Evolutionary conservation across 768 basidiomycete species (phyloP), one percentile per base, ranked within the genome.

Genomic region (Lactarius hengduanensis): DNA sequence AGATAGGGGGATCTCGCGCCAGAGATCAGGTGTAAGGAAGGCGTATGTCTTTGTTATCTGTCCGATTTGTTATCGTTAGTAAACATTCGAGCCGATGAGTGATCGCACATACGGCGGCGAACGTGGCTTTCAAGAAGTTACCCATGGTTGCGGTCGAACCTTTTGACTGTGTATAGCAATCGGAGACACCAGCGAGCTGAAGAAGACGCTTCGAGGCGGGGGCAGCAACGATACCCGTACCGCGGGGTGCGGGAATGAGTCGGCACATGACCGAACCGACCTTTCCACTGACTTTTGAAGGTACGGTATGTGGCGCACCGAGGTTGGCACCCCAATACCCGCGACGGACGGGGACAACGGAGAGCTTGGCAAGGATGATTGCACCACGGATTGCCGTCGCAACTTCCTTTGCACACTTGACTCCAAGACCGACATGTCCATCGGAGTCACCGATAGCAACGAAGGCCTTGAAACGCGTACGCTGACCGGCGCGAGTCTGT

Each of bases 261-360:
- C 96, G 92, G 81, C 95, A 97, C 94, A 94, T 97, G 80, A 99
- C 97, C 69, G 96, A 98, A 69, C 96, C 97, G 73, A 94, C 91
- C 85, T 98, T 98, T 70, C 97, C 97, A 80, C 89, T 90, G 76
- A 98, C 96, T 82, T 99, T 99, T 76, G 92, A 93, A 55, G 97
- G 97, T 64, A 99, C 96, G 68, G 97, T 99, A 84, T 99, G 97
- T 64, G 97, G 97, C 76, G 96, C 94, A 81, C 94, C 95, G 74
- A 99, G 96, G 74, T 94, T 92, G 74, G 94, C 92, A 83, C 97
- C 97, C 97, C 97, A 99, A 86, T 99, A 99, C 73, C 97, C 97
- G 81, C 97, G 84, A 74, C 97, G 92, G 70, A 99, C 97, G 73
- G 97, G 97, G 76, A 98, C 90, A 77, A 98, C 93, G 57, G 94